Conservation (phyloP, 805 yeast genomes). For the Candida awuae region DNA sequence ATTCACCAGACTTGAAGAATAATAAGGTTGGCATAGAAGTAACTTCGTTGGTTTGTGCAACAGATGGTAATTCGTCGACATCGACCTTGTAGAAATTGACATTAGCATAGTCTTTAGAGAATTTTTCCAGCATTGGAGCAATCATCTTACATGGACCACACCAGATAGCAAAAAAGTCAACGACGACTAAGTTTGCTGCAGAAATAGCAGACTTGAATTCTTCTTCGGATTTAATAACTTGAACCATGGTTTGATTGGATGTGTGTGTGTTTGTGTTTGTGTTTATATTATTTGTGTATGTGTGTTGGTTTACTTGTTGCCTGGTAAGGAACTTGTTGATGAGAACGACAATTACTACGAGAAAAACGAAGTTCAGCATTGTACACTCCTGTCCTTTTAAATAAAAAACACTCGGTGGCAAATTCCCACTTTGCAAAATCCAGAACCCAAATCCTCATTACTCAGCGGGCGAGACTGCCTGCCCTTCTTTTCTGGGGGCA, state of each 20-base stretch:
- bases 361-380: constrained; percentile 23
- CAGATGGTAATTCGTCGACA: constrained; percentile 73
- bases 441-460: too few relatives aligned
- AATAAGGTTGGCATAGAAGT: constrained; percentile 56
- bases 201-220: constrained; percentile 64
- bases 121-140: constrained; percentile 86
- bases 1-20: constrained; percentile 76
- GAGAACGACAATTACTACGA: constrained; percentile 21
- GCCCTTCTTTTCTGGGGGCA: too few relatives aligned
- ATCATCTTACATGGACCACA: constrained; percentile 99
- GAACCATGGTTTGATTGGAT: constrained; percentile 38
- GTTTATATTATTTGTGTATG: constrained; percentile 1
- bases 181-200: constrained; percentile 66
- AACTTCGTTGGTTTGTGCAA: constrained; percentile 59
- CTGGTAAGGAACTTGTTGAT: constrained; percentile 21
- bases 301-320: constrained; percentile 8
- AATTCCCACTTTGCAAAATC: too few relatives aligned
- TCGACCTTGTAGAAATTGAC: constrained; percentile 85
- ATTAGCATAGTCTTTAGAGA: constrained; percentile 55
- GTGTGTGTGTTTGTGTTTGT: constrained; percentile 1
- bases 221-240: constrained; percentile 33
- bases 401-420: too few relatives aligned
- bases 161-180: constrained; percentile 97
- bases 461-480: too few relatives aligned
- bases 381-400: too few relatives aligned